Conservation (phyloP, 2,329 filamentous ascomycete genomes). For the Pseudogymnoascus sp. region DNA sequence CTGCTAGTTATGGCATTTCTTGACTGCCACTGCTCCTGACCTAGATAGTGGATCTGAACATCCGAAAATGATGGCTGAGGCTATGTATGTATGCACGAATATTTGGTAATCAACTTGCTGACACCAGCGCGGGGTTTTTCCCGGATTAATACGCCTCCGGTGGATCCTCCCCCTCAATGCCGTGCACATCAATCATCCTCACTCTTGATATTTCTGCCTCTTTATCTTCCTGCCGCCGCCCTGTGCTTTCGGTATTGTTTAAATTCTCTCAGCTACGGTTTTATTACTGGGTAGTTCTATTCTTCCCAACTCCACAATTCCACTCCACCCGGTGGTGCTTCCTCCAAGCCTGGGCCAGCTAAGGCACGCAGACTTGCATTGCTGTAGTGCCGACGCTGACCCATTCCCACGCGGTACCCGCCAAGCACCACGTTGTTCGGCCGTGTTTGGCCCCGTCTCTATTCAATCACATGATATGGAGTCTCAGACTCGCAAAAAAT, state of each 20-base stretch:
- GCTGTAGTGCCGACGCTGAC: not conserved
- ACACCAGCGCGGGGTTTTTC: not conserved
- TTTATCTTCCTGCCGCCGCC: not conserved
- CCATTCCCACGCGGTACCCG: not conserved
- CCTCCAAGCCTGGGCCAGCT: not conserved
- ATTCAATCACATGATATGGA: conserved; percentile 2
- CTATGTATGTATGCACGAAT: not conserved
- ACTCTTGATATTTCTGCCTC: not conserved
- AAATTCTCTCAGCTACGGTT: not conserved
- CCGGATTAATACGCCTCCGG: conserved; percentile 3
- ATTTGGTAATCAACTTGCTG: not conserved
- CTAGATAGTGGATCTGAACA: not conserved
- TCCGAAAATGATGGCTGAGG: conserved; percentile 20
- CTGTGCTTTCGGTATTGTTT: not conserved
- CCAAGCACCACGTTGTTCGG: not conserved
- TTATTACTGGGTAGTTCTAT: not conserved
- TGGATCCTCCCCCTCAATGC: not conserved
- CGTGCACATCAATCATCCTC: not conserved
- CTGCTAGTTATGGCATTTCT: not conserved
- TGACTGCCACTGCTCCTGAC: not conserved
- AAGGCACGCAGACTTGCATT: not conserved
- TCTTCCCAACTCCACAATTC: not conserved
- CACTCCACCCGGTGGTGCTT: not conserved
- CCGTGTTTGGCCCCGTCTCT: not conserved
- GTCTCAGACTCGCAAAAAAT: conserved; percentile 20